These are phyloP conservation scores for Pleoardoris graminearum DNA, from an alignment of 2,329 filamentous ascomycete species.

Conservation along the genomic window DNA sequence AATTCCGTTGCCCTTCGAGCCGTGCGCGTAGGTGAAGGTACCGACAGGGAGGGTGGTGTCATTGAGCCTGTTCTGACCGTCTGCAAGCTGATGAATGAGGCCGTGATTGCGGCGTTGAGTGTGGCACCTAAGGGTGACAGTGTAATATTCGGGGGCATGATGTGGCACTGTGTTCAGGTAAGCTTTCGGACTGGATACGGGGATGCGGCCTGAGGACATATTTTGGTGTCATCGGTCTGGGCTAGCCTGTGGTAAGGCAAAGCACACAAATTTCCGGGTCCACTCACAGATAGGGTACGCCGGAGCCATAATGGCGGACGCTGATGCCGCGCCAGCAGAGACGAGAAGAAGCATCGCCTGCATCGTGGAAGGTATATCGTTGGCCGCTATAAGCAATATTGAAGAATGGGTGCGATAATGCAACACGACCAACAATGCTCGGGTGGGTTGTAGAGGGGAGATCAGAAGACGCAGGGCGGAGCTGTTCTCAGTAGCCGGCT, in stretches of 20 bases:
- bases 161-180: not conserved
- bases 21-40: conserved; percentile 57
- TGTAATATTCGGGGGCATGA: not conserved
- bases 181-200: not conserved
- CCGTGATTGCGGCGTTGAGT: not conserved
- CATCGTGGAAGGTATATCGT: conserved; percentile 19
- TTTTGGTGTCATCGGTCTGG: too few species aligned
- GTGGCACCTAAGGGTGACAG: conserved; percentile 14
- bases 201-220: not conserved
- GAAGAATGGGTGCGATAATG: not conserved
- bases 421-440: conserved; percentile 3
- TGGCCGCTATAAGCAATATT: conserved; percentile 4
- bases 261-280: not conserved
- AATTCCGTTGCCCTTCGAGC: conserved; percentile 42
- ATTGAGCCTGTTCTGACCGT: conserved; percentile 64
- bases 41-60: conserved; percentile 52
- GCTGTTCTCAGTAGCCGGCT: not conserved
- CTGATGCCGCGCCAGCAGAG: conserved; percentile 23
- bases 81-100: conserved; percentile 52
- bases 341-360: conserved; percentile 19
- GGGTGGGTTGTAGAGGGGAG: not conserved
- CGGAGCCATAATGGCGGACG: conserved; percentile 15
- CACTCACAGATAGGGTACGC: not conserved
- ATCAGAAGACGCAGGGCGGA: not conserved
- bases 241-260: too few species aligned